A percentile compares a stretch with the other conserved stretches of the same genome.
These are phyloP conservation scores for Coemansia javaensis DNA, from an alignment of 192 early-diverging fungal genomes.

Conservation along the genomic window DNA sequence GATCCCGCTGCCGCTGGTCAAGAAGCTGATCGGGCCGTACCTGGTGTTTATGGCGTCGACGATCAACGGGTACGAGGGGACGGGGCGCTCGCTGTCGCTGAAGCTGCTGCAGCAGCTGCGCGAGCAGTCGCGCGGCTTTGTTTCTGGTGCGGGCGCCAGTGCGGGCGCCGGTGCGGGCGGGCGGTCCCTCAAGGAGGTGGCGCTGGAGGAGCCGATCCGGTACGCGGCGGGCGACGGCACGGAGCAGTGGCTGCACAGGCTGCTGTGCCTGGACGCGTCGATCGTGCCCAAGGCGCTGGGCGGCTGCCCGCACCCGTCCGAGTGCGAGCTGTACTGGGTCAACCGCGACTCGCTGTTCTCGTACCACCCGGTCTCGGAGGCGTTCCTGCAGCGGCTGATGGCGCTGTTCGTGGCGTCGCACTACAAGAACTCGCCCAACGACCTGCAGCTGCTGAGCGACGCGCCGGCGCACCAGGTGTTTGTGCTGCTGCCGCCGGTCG, in stretches of 20 bases:
- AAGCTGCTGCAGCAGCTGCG: slow-evolving; percentile 94
- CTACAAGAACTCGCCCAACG: slow-evolving; percentile 99
- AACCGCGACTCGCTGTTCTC: slow-evolving; percentile 98
- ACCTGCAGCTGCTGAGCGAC: slow-evolving; percentile 95
- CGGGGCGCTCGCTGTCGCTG: slow-evolving; percentile 91
- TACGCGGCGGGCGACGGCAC: slow-evolving; percentile 82
- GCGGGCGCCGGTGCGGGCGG: slow-evolving; percentile 44
- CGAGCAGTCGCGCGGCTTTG: slow-evolving; percentile 80
- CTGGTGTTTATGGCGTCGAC: slow-evolving; percentile 98
- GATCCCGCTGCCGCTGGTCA: slow-evolving; percentile 91
- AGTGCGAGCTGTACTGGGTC: slow-evolving; percentile 95
- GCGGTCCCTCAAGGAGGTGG: slow-evolving; percentile 83
- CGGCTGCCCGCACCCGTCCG: slow-evolving; percentile 88
- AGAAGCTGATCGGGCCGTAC: slow-evolving; percentile 88
- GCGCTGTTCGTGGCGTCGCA: slow-evolving; percentile 94
- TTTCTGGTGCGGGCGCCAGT: slow-evolving; percentile 18
- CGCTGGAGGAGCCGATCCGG: slow-evolving; percentile 91
- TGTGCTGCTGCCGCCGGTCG: slow-evolving; percentile 89
- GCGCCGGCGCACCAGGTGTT: slow-evolving; percentile 97
- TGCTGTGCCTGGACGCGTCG: slow-evolving; percentile 91
- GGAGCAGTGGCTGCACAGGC: slow-evolving; percentile 92
- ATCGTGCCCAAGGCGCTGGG: slow-evolving; percentile 63
- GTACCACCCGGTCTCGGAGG: slow-evolving; percentile 93
- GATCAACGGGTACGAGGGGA: slow-evolving; percentile 99
- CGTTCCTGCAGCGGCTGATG: slow-evolving; percentile 98